Evolutionary conservation across 2,329 filamentous ascomycete species (phyloP).

Genomic region (Calonectria leucothoes): DNA sequence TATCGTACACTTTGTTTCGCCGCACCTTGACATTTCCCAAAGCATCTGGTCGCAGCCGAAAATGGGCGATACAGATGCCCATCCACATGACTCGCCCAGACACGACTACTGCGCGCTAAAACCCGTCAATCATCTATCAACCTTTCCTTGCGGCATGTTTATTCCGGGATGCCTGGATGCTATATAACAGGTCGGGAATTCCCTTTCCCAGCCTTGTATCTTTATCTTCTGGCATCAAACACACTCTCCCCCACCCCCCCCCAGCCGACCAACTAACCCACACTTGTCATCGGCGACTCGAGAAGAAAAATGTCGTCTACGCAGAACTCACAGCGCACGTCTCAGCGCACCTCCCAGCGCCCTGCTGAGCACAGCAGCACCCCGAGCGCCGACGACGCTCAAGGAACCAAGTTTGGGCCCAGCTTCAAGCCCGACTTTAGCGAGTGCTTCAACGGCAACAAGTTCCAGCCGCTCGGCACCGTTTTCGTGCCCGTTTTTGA

Average conservation of each 20-base stretch:
- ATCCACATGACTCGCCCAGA: background rate
- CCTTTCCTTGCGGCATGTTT: background rate
- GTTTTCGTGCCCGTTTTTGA: background rate
- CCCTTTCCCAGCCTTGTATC: background rate
- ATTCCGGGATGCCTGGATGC: background rate
- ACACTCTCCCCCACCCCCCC: too few species aligned
- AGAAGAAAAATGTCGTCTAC: background rate
- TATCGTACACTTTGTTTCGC: too few species aligned
- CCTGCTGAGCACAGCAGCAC: background rate
- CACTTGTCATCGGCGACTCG: too few species aligned
- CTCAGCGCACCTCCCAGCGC: background rate
- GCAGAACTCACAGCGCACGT: background rate
- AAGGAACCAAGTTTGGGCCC: background rate
- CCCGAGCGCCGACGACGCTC: background rate
- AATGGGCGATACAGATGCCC: background rate
- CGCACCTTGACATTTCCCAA: background rate
- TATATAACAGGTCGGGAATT: background rate
- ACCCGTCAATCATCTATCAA: background rate
- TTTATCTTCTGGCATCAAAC: background rate
- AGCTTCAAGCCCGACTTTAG: background rate
- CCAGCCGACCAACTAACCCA: too few species aligned
- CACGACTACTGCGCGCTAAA: background rate
- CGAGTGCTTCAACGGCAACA: background rate
- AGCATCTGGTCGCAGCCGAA: background rate
- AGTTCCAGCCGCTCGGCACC: background rate